Percentiles rank a stretch among this genome's conserved stretches.
These are phyloP conservation scores for Aspergillus latus DNA, from an alignment of 2,329 filamentous ascomycete species.

Conservation along the genomic window DNA sequence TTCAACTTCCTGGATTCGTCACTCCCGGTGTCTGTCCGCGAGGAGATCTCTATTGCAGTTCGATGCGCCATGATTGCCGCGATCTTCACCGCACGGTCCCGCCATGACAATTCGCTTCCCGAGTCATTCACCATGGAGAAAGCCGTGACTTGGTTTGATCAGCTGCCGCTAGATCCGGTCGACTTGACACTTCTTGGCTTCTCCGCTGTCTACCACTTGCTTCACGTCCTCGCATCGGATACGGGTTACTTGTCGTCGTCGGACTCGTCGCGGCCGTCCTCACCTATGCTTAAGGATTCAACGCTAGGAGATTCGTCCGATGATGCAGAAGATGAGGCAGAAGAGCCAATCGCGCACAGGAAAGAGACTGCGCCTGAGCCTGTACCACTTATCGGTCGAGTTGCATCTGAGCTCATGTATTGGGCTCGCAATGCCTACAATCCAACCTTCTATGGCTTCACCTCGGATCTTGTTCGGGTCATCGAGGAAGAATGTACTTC, in stretches of 20 bases:
- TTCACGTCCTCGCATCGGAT: constrained; percentile 43
- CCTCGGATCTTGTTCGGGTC: constrained; percentile 36
- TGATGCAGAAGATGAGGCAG: constrained; percentile 28
- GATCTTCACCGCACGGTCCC: constrained; percentile 45
- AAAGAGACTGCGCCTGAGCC: constrained; percentile 21
- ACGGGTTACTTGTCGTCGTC: constrained; percentile 39
- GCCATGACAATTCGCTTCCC: constrained; percentile 33
- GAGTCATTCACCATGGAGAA: constrained; percentile 41
- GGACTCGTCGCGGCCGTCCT: constrained; percentile 32
- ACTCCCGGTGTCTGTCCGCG: constrained; percentile 48
- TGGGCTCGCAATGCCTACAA: constrained; percentile 48
- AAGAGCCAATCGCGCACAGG: constrained; percentile 15
- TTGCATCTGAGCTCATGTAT: constrained; percentile 43
- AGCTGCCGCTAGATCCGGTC: constrained; percentile 43
- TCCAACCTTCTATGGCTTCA: constrained; percentile 45
- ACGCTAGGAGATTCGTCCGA: constrained; percentile 16
- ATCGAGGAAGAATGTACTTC: constrained; percentile 41
- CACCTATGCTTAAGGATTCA: constrained; percentile 24
- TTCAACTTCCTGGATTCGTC: constrained; percentile 55
- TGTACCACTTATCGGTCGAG: constrained; percentile 38
- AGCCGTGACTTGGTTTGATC: constrained; percentile 43
- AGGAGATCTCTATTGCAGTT: constrained; percentile 58
- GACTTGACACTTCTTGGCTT: constrained; percentile 45
- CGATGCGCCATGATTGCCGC: constrained; percentile 60
- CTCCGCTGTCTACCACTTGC: constrained; percentile 42